Percentiles rank a stretch among this genome's conserved stretches.
These are phyloP conservation scores for Botrytis sinoallii DNA, from an alignment of 2,329 filamentous ascomycete species.

Conservation along the genomic window DNA sequence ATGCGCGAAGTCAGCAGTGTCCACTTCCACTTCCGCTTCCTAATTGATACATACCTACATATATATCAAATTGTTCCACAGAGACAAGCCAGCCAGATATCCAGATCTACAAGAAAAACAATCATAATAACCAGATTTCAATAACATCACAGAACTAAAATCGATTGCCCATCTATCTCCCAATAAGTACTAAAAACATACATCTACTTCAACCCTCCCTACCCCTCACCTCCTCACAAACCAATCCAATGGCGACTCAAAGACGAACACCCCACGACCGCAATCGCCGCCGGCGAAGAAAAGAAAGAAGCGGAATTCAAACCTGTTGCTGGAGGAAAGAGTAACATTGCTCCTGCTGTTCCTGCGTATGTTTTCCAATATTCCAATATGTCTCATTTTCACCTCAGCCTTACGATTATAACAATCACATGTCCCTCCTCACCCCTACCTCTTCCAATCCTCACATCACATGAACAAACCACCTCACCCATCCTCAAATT, in stretches of 20 bases:
- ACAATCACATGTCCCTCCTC: neutral
- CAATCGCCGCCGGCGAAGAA: slow-evolving; percentile 48
- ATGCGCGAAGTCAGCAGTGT: slow-evolving; percentile 20
- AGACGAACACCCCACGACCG: slow-evolving; percentile 52
- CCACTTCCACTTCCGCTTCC: neutral
- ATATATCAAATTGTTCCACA: neutral
- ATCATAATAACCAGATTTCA: too few species aligned
- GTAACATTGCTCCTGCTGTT: slow-evolving; percentile 77
- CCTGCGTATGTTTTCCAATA: slow-evolving; percentile 55
- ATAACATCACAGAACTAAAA: neutral
- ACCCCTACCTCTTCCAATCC: neutral
- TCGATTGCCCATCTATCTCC: neutral
- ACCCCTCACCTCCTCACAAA: neutral
- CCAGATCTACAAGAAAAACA: neutral
- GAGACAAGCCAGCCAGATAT: neutral
- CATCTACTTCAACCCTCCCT: neutral
- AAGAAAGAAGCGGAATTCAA: slow-evolving; percentile 51
- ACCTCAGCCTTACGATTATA: neutral
- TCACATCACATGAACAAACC: neutral
- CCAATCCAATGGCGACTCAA: slow-evolving; percentile 62
- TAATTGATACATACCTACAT: neutral
- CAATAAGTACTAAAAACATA: neutral
- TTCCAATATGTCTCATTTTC: neutral
- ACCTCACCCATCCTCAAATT: neutral
- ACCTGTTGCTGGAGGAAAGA: slow-evolving; percentile 51